Base-by-base conservation (phyloP, 2,329 filamentous ascomycete species). In the Albophoma yamanashiensis region DNA sequence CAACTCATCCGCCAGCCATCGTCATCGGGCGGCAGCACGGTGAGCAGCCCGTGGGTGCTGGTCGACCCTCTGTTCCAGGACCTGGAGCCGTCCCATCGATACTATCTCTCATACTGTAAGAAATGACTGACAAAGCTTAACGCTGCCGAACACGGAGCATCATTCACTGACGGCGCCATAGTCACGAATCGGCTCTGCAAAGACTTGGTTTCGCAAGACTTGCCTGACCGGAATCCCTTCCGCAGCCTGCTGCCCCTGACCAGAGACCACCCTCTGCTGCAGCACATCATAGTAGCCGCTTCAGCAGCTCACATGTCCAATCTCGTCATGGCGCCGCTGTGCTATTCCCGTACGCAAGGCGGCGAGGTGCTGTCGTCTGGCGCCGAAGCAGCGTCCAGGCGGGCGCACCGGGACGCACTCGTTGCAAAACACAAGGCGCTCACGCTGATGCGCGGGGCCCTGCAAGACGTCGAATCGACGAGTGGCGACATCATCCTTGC, bases 31-130 rank as follows among this genome's bases (percentile, higher is more conserved):
- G 56, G 25, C 25, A 42, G 62, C 56, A 60, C 61, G 27, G 62
- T 66, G 57, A 60, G 64, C 55, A 66, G 66, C 40, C 71, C 77
- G 6, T 74, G 75, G 71, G 66, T 69, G 25, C 69, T 81, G 58
- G 71, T 75, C 56, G 77, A 78, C 63, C 76, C 75, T 56, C 62
- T 77, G 39, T 76, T 73, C 62, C 75, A 88, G 82, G 73, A 84
- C 75, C 64, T 86, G 77, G 39, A 79, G 79, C 42, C 75, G 80
- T 39, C 71, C 53, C 69, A 76, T 61, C 70, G 75, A 17, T 70
- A 75, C 63, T 77, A 77, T 60, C 68, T 77, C 56, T 71, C 71
- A 56, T 77, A 77, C 62, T 77, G 75, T 77, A 69, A 60, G 70
- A 65, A 58, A 50, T 9, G 59, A 57, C 55, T n/a, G 11, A n/a